Conservation (phyloP, 805 yeast genomes). For the Yarrowia sp. region DNA sequence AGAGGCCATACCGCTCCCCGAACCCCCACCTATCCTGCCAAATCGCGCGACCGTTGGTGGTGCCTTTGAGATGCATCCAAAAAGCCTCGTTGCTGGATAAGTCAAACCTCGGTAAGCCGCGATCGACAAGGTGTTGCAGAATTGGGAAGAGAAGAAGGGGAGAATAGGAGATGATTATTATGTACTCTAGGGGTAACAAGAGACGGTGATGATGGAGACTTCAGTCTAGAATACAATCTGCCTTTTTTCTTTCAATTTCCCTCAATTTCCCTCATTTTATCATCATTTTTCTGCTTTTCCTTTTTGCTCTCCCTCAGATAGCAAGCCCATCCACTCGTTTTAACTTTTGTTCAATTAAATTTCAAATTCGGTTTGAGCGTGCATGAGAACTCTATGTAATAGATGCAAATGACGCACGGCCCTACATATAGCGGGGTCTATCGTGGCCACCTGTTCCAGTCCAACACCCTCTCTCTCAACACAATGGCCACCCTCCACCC, state of each 20-base stretch:
- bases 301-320: no score
- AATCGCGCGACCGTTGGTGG: constrained; percentile 5
- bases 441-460: neutral
- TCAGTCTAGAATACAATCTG: no score
- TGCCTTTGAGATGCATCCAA: neutral
- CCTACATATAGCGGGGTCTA: constrained; percentile 30
- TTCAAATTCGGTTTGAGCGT: neutral
- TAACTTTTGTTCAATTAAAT: neutral
- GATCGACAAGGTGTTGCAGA: neutral
- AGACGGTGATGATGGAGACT: no score
- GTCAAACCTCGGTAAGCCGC: constrained; percentile 27
- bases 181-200: no score
- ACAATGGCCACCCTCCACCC: constrained; percentile 15
- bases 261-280: no score
- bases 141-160: neutral
- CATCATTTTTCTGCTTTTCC: no score
- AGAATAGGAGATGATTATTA: no score
- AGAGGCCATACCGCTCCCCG: neutral
- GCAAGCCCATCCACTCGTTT: neutral
- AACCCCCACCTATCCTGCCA: neutral
- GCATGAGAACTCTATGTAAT: constrained; percentile 2
- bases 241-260: no score
- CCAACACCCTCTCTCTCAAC: neutral
- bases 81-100: constrained; percentile 27
- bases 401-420: constrained; percentile 31